A percentile compares a stretch with the other conserved stretches of the same genome.
These are phyloP conservation scores for Fusarium pseudocircinatum DNA, from an alignment of 2,329 filamentous ascomycete genomes.

Conservation along the genomic window DNA sequence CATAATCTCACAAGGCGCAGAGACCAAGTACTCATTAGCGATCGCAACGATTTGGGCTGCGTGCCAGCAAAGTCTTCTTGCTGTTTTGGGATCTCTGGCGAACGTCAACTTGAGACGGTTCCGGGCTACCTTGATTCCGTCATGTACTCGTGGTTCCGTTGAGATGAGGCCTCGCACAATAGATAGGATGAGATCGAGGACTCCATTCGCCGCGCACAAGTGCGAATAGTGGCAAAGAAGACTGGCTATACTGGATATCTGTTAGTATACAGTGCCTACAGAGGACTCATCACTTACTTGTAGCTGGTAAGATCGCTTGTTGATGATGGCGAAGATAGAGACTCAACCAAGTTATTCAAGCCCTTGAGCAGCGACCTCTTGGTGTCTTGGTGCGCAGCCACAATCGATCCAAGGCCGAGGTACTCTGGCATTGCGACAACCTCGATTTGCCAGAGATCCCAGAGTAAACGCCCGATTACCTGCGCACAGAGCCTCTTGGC, in stretches of 20 bases:
- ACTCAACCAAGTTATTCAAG: not conserved
- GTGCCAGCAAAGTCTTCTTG: not conserved
- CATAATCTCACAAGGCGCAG: not conserved
- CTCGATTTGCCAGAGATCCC: not conserved
- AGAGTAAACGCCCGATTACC: not conserved
- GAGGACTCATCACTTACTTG: not conserved
- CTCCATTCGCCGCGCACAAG: not conserved
- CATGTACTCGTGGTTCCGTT: accelerated
- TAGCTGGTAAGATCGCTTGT: conserved; percentile 3
- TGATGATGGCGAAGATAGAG: not conserved
- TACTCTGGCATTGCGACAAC: not conserved
- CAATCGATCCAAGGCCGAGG: not conserved
- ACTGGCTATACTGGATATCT: not conserved
- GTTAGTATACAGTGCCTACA: accelerated
- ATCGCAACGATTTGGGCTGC: not conserved
- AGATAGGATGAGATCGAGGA: not conserved
- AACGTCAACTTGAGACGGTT: not conserved
- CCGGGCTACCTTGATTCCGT: not conserved
- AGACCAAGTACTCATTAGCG: not conserved
- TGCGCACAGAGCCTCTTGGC: not conserved
- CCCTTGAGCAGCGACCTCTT: not conserved
- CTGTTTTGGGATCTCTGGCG: not conserved
- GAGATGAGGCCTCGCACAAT: not conserved
- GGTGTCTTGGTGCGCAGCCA: not conserved
- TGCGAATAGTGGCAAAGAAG: conserved; percentile 4